Evolutionary conservation across 192 early-diverging fungal genomes (phyloP).

Genomic region (Gaertneriomyces sp.): DNA sequence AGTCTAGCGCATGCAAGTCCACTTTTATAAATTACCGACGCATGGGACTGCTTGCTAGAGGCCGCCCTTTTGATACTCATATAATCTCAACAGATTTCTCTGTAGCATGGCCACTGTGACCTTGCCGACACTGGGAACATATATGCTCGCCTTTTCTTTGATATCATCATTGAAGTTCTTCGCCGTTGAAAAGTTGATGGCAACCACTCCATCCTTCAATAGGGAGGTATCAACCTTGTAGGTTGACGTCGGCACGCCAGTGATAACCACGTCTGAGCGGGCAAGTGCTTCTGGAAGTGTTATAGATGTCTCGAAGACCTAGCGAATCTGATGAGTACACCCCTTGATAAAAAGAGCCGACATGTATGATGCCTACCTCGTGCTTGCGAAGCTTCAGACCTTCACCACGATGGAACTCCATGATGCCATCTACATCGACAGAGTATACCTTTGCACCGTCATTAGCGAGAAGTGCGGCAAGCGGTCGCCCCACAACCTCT

Average conservation of each 20-base stretch:
- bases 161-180: slow-evolving; percentile 95
- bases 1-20: too few species aligned
- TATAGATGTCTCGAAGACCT: slow-evolving; percentile 68
- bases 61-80: slow-evolving; percentile 34
- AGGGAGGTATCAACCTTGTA: slow-evolving; percentile 84
- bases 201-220: slow-evolving; percentile 95
- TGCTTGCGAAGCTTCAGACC: slow-evolving; percentile 45
- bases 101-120: slow-evolving; percentile 98
- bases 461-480: slow-evolving; percentile 95
- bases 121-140: slow-evolving; percentile 94
- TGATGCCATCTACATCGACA: slow-evolving; percentile 85
- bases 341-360: neutral
- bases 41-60: too few species aligned
- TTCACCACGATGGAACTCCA: slow-evolving; percentile 53
- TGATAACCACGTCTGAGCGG: slow-evolving; percentile 94
- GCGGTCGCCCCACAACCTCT: slow-evolving; percentile 95
- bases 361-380: slow-evolving; percentile 32
- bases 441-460: slow-evolving; percentile 97
- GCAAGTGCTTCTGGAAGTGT: slow-evolving; percentile 78
- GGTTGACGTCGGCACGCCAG: slow-evolving; percentile 83
- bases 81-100: slow-evolving; percentile 86
- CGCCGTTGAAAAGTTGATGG: slow-evolving; percentile 95
- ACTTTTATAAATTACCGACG: too few species aligned
- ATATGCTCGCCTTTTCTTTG: slow-evolving; percentile 90
- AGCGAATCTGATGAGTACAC: neutral